Evolutionary conservation across 108 stramenopile species (phyloP), one percentile per base, ranked within the genome.

Genomic region (Pseudonitzschia delicatissima): DNA sequence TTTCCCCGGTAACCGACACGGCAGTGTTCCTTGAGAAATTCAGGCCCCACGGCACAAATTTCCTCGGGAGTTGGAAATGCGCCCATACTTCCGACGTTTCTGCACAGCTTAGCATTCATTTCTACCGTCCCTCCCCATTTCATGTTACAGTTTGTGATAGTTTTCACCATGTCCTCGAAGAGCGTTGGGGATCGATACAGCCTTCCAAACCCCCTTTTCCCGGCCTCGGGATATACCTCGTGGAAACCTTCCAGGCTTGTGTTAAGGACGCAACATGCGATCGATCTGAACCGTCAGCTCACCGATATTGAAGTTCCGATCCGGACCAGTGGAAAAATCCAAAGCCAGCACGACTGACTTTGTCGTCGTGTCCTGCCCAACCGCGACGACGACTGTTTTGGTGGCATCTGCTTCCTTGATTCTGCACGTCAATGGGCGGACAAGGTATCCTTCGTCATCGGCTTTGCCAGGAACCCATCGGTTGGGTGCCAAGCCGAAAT

Each of bases 131-230:
- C 52, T 21, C 52, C 29, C 52, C 52, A 53, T 23, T 53, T 53
- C 52, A 33, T 53, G 52, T 53, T 53, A 23, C 52, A 53, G 7
- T 53, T 53, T n/a, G 52, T 53, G 52, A 53, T 53, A 13, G 52
- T 33, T 23, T 53, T 53, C 12, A 53, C 52, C 52, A 53, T 53
- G 52, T 53, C 52, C 52, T 53, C 52, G 29, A 53, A 53, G 52
- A 53, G 52, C 13, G 52, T 53, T 4, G 52, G 52, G 29, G 52
- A 53, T 26, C 52, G 52, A 23, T 53, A 53, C 12, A 53, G 52
- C 52, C 52, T 28, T 4, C 52, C 52, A 15, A 53, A 53, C 5
- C 52, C 52, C 13, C 52, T 21, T n/a, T n/a, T 26, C 27, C 15
- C 27, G 12, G 52, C 52, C 52, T 53, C 52, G 29, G 29, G 26